Evolutionary conservation across 148 eudicot species (phyloP).

Genomic region (Linanthus parryae): DNA sequence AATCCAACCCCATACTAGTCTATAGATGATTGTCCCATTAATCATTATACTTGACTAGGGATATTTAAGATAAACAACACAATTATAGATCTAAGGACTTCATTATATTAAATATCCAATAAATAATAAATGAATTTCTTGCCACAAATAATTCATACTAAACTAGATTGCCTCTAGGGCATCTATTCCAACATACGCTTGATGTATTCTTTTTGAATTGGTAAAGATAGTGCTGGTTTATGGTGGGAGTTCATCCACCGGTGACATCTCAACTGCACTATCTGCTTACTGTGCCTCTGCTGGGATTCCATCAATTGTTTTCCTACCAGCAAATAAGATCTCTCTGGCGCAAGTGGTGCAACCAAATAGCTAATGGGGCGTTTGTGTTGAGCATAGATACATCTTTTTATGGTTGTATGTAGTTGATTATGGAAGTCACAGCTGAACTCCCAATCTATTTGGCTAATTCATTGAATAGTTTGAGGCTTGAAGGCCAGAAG

Average conservation of each 20-base stretch:
- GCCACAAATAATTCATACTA: too few relatives aligned
- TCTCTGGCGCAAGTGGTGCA: slow-evolving; percentile 82
- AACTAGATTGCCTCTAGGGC: too few relatives aligned
- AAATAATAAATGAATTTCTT: too few relatives aligned
- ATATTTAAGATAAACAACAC: too few relatives aligned
- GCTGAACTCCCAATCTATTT: slow-evolving; percentile 79
- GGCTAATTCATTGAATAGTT: slow-evolving; percentile 76
- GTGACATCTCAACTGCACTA: slow-evolving; percentile 81
- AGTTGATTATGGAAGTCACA: slow-evolving; percentile 80
- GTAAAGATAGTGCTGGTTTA: too few relatives aligned
- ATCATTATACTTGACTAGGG: too few relatives aligned
- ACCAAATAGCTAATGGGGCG: slow-evolving; percentile 85
- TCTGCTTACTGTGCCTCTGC: slow-evolving; percentile 95
- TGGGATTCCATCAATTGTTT: slow-evolving; percentile 84
- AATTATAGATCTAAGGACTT: too few relatives aligned
- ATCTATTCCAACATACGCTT: too few relatives aligned
- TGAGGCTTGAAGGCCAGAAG: slow-evolving; percentile 79
- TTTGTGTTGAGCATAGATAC: slow-evolving; percentile 63
- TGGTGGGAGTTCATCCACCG: slow-evolving; percentile 87
- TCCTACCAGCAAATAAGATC: slow-evolving; percentile 69
- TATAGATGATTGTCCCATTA: too few relatives aligned
- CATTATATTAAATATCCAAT: too few relatives aligned
- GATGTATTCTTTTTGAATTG: too few relatives aligned
- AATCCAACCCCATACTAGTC: too few relatives aligned
- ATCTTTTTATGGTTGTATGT: slow-evolving; percentile 85